Evolutionary conservation across 2,329 filamentous ascomycete genomes (phyloP), one percentile per base, ranked within the genome.

Genomic region (Aspergillus alliaceus): DNA sequence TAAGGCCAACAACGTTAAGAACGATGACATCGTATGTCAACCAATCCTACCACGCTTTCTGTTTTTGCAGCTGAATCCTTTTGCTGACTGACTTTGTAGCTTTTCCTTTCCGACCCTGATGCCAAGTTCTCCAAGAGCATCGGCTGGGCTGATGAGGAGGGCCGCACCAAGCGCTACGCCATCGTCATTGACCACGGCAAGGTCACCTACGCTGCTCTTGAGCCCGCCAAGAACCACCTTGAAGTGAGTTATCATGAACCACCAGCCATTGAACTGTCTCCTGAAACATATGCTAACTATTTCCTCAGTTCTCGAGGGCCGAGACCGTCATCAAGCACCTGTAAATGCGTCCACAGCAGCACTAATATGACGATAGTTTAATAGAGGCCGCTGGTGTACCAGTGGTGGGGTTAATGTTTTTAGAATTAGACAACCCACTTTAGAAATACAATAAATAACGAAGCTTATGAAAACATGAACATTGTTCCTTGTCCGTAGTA

Each of bases 181-280:
- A 84, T 96, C 74, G 80, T 93, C 68, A 78, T 96, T 65, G 91
- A 93, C 78, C 82, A 96, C 75, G 91, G 91, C 75, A 93, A 90
- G 81, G 83, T 96, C 69, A 81, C 79, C 69, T 96, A 96, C 75
- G 89, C 90, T 59, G 90, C 89, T 77, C 87, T 85, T 69, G 91
- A 96, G 79, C 74, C 72, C 61, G 82, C 64, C 47, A 72, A 70
- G 67, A 70, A 75, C 64, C 56, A 65, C 60, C 65, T 71, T 35
- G 68, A 82, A 74, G 77, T 82, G 62, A 52, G 64, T 34, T 48
- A 35, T 22, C 18, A 27, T 46, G 14, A 24, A 25, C 22, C 31
- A 7, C 20, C n/a, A n/a, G 79, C 15, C 47, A 29, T 32, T 31
- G 29, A 20, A 48, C 40, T 11, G 8, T 15, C 9, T 32, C 11